phyloP scores from a whole-genome alignment of 441 rosid genomes.

The Gossypium lobatum region DNA sequence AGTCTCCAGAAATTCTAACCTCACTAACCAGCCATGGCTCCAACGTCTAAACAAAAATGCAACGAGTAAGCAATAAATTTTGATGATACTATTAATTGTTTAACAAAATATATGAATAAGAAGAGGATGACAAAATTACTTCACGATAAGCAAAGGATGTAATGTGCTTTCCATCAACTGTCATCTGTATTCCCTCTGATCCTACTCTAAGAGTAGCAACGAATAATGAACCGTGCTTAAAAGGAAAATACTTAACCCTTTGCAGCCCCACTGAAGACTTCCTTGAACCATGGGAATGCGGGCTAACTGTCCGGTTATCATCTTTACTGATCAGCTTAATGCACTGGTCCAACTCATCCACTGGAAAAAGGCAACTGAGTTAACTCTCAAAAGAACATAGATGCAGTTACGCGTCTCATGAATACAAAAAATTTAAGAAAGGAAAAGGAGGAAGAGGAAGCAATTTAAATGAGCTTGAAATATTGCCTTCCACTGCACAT shows the following conservation, averaged over 20 bases:
- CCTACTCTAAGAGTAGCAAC: constrained; percentile 69
- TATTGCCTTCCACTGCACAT: not conserved
- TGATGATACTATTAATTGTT: constrained; percentile 11
- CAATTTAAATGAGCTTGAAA: constrained; percentile 4
- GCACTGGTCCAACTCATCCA: constrained; percentile 88
- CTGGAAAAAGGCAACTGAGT: constrained; percentile 29
- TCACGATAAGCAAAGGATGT: constrained; percentile 69
- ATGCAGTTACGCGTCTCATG: not conserved
- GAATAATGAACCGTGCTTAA: constrained; percentile 49
- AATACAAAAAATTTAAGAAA: not conserved
- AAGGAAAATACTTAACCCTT: constrained; percentile 58
- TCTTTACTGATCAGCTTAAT: constrained; percentile 73
- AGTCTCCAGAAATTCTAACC: constrained; percentile 53
- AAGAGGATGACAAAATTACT: constrained; percentile 32
- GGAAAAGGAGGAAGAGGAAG: not conserved
- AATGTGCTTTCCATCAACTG: constrained; percentile 68
- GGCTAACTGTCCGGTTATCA: constrained; percentile 30
- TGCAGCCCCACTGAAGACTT: constrained; percentile 33
- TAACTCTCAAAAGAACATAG: constrained; percentile 1
- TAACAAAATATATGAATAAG: constrained; percentile 9
- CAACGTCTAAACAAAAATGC: constrained; percentile 38
- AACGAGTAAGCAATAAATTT: constrained; percentile 13
- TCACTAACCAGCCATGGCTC: constrained; percentile 77
- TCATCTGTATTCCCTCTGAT: constrained; percentile 67
- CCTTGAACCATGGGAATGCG: constrained; percentile 40